Base-by-base conservation (phyloP, 2,329 filamentous ascomycete species). In the Colletotrichum theobromicola region DNA sequence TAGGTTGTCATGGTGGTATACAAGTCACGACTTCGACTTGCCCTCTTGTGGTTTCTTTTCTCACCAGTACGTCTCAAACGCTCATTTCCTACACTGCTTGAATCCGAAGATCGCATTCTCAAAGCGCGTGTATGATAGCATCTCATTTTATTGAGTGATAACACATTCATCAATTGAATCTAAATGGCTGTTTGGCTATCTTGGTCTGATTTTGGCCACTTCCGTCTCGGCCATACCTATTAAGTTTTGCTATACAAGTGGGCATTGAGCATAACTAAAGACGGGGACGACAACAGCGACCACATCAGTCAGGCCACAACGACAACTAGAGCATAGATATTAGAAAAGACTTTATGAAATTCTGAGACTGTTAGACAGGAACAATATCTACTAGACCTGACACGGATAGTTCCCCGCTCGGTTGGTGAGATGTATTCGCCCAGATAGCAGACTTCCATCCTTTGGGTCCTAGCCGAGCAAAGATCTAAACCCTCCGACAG, bases 11-110 rank as follows among this genome's bases (percentile, higher is more conserved):
- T n/a, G 7, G 10, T 46, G 9, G n/a, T 21, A 1, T 7, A 21
- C 4, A 21, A 4, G 0, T 13, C 42, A 50, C 13, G 0, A 4
- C 0, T 12, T 21, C n/a, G 21, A n/a, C 6, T 50, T n/a, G n/a
- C 2, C 2, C 10, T 50, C 16, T 21, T 4, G 42, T 21, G 2
- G 3, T 5, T 0, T 50, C 2, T n/a, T 50, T 13, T 4, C 8
- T 50, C 4, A 13, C n/a, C 2, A 13, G 12, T n/a, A 2, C 1
- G 2, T 13, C 42, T 50, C 10, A 7, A 12, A 21, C n/a, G 2
- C 42, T 50, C 42, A 7, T 13, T 50, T 50, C n/a, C 7, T 50
- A 21, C n/a, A 0, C 5, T 50, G n/a, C 42, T 3, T 50, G 42
- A 21, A 21, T 0, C 12, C 24, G 42, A 50, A 1, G 42, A 21